Evolutionary conservation across 169 alveolate genomes (phyloP).

Genomic region (Plasmodium gaboni): DNA sequence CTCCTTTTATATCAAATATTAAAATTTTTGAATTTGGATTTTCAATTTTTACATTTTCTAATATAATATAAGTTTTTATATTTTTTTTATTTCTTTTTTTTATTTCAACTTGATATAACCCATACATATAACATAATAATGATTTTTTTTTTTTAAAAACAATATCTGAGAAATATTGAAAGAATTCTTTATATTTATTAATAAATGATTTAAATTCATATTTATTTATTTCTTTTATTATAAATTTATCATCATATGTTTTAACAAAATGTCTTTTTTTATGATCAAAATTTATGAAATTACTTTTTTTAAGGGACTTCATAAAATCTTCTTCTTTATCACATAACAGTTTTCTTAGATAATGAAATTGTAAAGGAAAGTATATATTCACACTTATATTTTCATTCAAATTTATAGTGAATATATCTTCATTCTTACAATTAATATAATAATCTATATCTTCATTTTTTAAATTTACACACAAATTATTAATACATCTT

Average conservation of each 20-base stretch:
- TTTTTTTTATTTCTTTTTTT: slow-evolving; percentile 44
- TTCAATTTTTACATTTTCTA: slow-evolving; percentile 68
- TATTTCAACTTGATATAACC: slow-evolving; percentile 58
- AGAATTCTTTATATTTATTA: slow-evolving; percentile 65
- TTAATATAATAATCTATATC: slow-evolving; percentile 15
- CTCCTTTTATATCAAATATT: slow-evolving; percentile 76
- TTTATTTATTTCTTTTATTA: slow-evolving; percentile 67
- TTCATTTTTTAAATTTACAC: background rate
- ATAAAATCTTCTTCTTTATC: slow-evolving; percentile 45
- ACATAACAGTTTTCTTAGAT: slow-evolving; percentile 40
- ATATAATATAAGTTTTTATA: slow-evolving; percentile 46
- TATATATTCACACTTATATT: slow-evolving; percentile 33
- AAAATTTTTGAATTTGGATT: slow-evolving; percentile 43
- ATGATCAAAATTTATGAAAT: slow-evolving; percentile 64
- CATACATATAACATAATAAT: slow-evolving; percentile 40
- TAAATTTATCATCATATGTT: slow-evolving; percentile 61
- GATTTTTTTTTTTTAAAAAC: slow-evolving; percentile 51
- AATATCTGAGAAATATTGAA: slow-evolving; percentile 61
- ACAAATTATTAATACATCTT: slow-evolving; percentile 10
- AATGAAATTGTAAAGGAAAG: slow-evolving; percentile 71
- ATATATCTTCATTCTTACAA: slow-evolving; percentile 41
- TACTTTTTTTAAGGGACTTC: slow-evolving; percentile 60
- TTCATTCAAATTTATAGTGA: slow-evolving; percentile 18
- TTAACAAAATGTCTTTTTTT: slow-evolving; percentile 58
- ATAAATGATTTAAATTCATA: slow-evolving; percentile 67